These are phyloP conservation scores for Carpinus viminea DNA, from an alignment of 306 rosid species.

Conservation along the genomic window DNA sequence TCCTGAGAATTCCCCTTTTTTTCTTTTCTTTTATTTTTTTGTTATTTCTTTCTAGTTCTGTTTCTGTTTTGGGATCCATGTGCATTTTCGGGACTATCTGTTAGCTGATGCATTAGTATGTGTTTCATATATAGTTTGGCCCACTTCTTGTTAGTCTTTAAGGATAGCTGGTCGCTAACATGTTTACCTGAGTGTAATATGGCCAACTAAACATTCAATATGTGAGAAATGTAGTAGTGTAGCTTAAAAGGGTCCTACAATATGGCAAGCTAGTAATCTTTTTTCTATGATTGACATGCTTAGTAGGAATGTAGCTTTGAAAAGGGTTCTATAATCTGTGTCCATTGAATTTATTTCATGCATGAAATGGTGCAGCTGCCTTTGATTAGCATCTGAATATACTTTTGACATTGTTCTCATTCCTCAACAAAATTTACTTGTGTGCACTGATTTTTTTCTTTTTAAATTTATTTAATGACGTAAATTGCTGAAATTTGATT, in stretches of 20 bases:
- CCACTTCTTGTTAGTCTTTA: neutral
- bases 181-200: neutral
- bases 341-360: neutral
- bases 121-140: neutral
- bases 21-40: neutral
- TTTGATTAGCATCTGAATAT: neutral
- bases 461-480: too few species aligned
- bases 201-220: neutral
- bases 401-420: neutral
- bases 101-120: neutral
- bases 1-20: neutral
- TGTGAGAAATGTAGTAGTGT: neutral
- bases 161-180: neutral
- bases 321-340: neutral
- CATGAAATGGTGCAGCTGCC: neutral
- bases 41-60: neutral
- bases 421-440: neutral
- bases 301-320: neutral
- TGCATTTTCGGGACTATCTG: neutral
- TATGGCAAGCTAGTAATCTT: neutral
- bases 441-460: too few species aligned
- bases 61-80: neutral
- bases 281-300: neutral
- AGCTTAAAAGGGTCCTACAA: neutral
- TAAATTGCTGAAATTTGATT: too few species aligned